Conservation (phyloP, 345 rosid species). For the Sisymbrium altissimum region DNA sequence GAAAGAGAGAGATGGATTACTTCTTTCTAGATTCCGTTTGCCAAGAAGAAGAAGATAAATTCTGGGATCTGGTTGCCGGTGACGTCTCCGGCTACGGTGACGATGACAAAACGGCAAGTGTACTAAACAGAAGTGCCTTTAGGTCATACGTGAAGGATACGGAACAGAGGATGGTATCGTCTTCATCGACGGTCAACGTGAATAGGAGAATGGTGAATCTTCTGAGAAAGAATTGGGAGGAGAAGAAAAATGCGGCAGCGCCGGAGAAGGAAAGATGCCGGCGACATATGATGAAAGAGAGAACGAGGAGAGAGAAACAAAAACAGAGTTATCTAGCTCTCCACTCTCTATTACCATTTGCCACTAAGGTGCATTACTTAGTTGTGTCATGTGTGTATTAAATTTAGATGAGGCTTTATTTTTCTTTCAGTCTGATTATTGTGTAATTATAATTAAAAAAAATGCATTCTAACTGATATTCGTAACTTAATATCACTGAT, state of each 20-base stretch:
- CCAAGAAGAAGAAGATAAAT: constrained; percentile 25
- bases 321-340: constrained; percentile 49
- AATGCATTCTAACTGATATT: not conserved
- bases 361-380: constrained; percentile 57
- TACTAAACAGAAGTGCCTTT: constrained; percentile 44
- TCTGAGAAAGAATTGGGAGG: constrained; percentile 36
- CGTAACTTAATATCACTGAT: not conserved
- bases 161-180: not conserved
- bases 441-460: not conserved
- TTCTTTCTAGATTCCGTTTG: constrained; percentile 22
- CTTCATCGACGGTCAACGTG: constrained; percentile 30
- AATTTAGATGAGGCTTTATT: too few species aligned
- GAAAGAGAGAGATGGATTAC: constrained; percentile 10
- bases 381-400: not conserved
- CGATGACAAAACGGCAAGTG: not conserved
- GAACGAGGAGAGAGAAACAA: constrained; percentile 68
- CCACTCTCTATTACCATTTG: constrained; percentile 49
- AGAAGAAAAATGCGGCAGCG: constrained; percentile 8
- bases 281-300: constrained; percentile 62
- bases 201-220: constrained; percentile 55
- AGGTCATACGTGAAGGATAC: constrained; percentile 30
- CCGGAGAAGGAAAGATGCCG: constrained; percentile 37
- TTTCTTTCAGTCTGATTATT: too few species aligned
- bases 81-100: constrained; percentile 1
- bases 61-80: constrained; percentile 30